Evolutionary conservation across 495 filamentous ascomycete genomes (phyloP), one percentile per base, ranked within the genome.

Genomic region (Apodospora peruviana): DNA sequence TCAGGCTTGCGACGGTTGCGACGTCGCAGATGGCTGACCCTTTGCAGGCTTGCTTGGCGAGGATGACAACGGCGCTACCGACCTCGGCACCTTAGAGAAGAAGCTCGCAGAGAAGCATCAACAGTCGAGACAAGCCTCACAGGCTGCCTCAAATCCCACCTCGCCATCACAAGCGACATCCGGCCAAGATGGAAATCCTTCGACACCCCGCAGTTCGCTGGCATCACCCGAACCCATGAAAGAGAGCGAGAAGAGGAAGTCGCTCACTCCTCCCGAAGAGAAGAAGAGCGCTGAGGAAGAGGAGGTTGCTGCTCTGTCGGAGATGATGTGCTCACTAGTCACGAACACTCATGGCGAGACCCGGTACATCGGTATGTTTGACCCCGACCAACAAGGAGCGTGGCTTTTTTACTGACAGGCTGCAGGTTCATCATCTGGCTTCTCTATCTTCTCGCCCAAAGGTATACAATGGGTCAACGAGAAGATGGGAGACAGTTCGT

Each of bases 281-380:
- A 55, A 47, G 3, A 58, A 65, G 27, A 64, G 61, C 3, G 73
- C 69, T 47, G 83, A 87, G 52, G 88, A 95, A 57, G 87, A 91
- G 56, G 90, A 95, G 58, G 91, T 95, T 5, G 91, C 94, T 60
- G 86, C 82, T 1, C 62, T 98, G 51, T 95, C 93, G 8, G 93
- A 98, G 68, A 95, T 96, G 86, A 97, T 98, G 93, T 96, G 93
- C 66, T 95, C 90, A 1, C 71, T 98, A 35, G 91, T 98, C n/a
- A 98, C 93, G 5, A 97, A 96, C 52, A 94, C 95, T 57, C 87
- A 83, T 53, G 93, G 93, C 24, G 93, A 98, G 69, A 95, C 93
- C 22, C 78, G 93, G 64, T 98, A 95, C 69, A 95, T 97, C 57
- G 93, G 91, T 95, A 80, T 32, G 78, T 55, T 17, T 7, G 32